These are phyloP conservation scores for Fistulifera solaris DNA, from an alignment of 108 stramenopile genomes.

Conservation along the genomic window DNA sequence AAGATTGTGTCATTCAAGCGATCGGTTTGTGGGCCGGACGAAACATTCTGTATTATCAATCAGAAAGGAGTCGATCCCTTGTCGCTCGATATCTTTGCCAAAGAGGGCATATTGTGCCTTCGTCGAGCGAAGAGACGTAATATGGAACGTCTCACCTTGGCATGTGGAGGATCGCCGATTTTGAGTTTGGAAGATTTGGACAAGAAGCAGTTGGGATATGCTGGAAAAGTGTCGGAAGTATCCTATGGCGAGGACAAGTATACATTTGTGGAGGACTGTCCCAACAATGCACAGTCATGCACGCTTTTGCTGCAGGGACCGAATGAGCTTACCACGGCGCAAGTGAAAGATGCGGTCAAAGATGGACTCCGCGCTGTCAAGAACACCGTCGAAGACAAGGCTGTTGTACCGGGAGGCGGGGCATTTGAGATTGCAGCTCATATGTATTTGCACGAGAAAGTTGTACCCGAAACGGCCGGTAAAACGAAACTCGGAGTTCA, in stretches of 20 bases:
- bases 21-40: slow-evolving; percentile 77
- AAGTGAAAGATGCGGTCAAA: slow-evolving; percentile 96
- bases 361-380: slow-evolving; percentile 97
- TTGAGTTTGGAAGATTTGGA: slow-evolving; percentile 93
- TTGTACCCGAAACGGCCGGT: slow-evolving; percentile 70
- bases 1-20: slow-evolving; percentile 96
- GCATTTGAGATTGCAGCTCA: slow-evolving; percentile 94
- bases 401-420: slow-evolving; percentile 94
- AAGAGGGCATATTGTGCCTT: slow-evolving; percentile 97
- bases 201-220: slow-evolving; percentile 82
- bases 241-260: slow-evolving; percentile 97
- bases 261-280: slow-evolving; percentile 98
- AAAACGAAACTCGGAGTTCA: slow-evolving; percentile 92
- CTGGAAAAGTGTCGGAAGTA: slow-evolving; percentile 91
- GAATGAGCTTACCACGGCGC: slow-evolving; percentile 94
- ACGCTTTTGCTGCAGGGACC: slow-evolving; percentile 95
- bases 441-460: slow-evolving; percentile 48
- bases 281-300: slow-evolving; percentile 81
- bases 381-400: slow-evolving; percentile 92
- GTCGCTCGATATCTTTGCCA: slow-evolving; percentile 96
- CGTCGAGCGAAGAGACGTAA: slow-evolving; percentile 97
- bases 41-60: slow-evolving; percentile 96
- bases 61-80: slow-evolving; percentile 99
- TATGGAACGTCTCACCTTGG: slow-evolving; percentile 98
- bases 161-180: slow-evolving; percentile 94